Evolutionary conservation across 2,329 filamentous ascomycete genomes (phyloP).

Genomic region (Lomentospora prolificans): DNA sequence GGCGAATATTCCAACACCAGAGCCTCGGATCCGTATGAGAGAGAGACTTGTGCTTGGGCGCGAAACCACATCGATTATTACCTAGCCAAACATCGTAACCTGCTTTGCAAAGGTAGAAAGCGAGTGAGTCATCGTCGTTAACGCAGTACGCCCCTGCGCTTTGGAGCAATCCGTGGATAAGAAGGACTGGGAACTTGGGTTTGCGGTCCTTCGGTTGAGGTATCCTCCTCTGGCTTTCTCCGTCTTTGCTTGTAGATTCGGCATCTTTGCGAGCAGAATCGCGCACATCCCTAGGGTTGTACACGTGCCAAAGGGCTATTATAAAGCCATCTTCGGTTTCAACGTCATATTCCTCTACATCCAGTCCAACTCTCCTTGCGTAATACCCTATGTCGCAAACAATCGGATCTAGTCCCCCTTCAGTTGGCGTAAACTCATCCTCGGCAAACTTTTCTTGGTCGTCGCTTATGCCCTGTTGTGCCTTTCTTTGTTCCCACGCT

Average conservation of each 20-base stretch:
- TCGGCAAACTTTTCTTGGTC: not conserved
- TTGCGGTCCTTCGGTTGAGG: constrained; percentile 24
- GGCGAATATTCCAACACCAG: constrained; percentile 94
- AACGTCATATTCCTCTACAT: constrained; percentile 73
- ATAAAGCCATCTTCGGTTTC: constrained; percentile 93
- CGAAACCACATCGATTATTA: constrained; percentile 83
- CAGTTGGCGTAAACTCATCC: constrained; percentile 57
- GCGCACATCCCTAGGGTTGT: constrained; percentile 47
- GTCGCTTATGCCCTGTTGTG: not conserved
- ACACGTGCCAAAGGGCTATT: constrained; percentile 81
- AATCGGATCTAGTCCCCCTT: constrained; percentile 71
- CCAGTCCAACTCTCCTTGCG: constrained; percentile 75
- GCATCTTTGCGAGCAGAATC: not conserved
- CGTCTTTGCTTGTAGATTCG: not conserved
- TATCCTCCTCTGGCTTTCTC: not conserved
- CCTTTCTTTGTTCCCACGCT: constrained; percentile 40
- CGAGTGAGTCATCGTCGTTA: constrained; percentile 81
- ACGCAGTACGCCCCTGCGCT: constrained; percentile 81
- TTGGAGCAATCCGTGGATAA: constrained; percentile 84
- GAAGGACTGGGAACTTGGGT: constrained; percentile 69
- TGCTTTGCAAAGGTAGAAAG: constrained; percentile 84
- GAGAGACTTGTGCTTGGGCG: constrained; percentile 64
- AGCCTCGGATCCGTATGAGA: constrained; percentile 71
- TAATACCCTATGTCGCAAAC: constrained; percentile 78
- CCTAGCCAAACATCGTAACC: constrained; percentile 95